Evolutionary conservation across 2,329 filamentous ascomycete species (phyloP).

Genomic region (Botrytis byssoidea): DNA sequence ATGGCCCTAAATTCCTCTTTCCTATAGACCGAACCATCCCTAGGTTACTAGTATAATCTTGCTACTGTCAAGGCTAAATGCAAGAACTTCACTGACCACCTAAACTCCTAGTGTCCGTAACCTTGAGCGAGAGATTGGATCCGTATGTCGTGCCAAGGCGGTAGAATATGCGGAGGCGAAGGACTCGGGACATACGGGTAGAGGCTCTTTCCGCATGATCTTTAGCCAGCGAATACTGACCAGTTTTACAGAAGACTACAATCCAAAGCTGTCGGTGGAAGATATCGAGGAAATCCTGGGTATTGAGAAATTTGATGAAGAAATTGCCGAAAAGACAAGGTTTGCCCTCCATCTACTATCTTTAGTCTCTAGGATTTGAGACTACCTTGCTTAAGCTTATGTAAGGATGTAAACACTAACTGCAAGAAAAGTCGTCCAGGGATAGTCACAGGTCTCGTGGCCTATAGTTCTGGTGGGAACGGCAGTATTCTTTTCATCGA

Average conservation of each 20-base stretch:
- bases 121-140: slow-evolving; percentile 90
- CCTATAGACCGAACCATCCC: neutral
- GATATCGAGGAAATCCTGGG: slow-evolving; percentile 91
- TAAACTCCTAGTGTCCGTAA: slow-evolving; percentile 72
- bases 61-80: neutral
- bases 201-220: slow-evolving; percentile 4
- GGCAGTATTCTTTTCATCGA: slow-evolving; percentile 98
- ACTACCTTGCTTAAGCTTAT: slow-evolving; percentile 23
- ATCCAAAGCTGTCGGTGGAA: slow-evolving; percentile 67
- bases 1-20: neutral
- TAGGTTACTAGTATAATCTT: neutral
- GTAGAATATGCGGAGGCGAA: slow-evolving; percentile 91
- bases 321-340: slow-evolving; percentile 80
- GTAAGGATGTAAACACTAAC: slow-evolving; percentile 24
- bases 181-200: slow-evolving; percentile 58
- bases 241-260: slow-evolving; percentile 58
- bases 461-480: slow-evolving; percentile 88
- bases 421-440: slow-evolving; percentile 64
- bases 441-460: slow-evolving; percentile 93
- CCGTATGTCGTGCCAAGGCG: slow-evolving; percentile 90
- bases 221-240: slow-evolving; percentile 16
- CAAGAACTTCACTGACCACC: slow-evolving; percentile 16
- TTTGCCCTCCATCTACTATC: slow-evolving; percentile 23
- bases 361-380: slow-evolving; percentile 17
- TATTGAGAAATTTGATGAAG: slow-evolving; percentile 90